Conservation (phyloP, 805 yeast genomes). For the Candida yuanshanica region DNA sequence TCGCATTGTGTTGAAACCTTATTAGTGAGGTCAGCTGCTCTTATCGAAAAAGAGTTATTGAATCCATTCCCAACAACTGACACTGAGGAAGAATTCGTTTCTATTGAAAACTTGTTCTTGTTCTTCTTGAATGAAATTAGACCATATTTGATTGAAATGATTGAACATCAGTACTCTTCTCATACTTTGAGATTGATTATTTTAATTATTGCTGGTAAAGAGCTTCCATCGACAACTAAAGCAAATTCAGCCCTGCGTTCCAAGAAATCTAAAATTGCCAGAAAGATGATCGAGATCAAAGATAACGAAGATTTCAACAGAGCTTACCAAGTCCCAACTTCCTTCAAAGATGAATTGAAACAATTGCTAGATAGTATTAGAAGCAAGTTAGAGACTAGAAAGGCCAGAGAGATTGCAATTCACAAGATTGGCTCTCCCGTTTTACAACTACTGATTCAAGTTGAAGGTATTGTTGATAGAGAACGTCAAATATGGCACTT, state of each 20-base stretch:
- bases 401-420: constrained; percentile 68
- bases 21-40: constrained; percentile 65
- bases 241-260: constrained; percentile 73
- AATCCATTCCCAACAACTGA: constrained; percentile 33
- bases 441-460: constrained; percentile 65
- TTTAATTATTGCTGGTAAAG: constrained; percentile 69
- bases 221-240: constrained; percentile 65
- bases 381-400: constrained; percentile 31
- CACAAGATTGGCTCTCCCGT: constrained; percentile 87
- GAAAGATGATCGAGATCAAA: constrained; percentile 86
- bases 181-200: constrained; percentile 76
- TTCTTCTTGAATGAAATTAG: constrained; percentile 62
- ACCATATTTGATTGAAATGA: constrained; percentile 54
- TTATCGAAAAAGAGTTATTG: constrained; percentile 68
- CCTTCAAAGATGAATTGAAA: constrained; percentile 57
- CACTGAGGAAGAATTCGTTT: constrained; percentile 31
- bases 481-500: constrained; percentile 67
- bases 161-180: constrained; percentile 76
- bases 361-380: constrained; percentile 40
- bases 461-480: constrained; percentile 76
- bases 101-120: constrained; percentile 64
- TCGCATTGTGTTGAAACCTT: constrained; percentile 92
- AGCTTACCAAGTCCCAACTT: constrained; percentile 62
- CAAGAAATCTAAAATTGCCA: constrained; percentile 78
- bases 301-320: constrained; percentile 68